These are phyloP conservation scores for Scopulariopsis brevicaulis DNA, from an alignment of 2,329 filamentous ascomycete genomes.

Conservation along the genomic window DNA sequence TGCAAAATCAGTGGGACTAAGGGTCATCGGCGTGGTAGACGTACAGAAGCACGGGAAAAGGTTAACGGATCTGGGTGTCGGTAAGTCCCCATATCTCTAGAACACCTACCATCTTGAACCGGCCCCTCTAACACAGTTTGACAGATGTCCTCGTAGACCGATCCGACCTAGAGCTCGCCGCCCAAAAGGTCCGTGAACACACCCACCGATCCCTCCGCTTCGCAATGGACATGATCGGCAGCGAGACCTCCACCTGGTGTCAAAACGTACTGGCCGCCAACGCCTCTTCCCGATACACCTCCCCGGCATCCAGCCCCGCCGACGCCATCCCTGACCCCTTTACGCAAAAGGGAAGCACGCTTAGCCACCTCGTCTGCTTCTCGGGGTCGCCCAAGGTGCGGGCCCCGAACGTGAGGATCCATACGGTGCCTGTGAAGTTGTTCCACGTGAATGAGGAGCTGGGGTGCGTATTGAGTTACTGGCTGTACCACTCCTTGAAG, in stretches of 20 bases:
- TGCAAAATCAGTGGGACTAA: slow-evolving; percentile 53
- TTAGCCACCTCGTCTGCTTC: slow-evolving; percentile 51
- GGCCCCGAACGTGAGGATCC: slow-evolving; percentile 34
- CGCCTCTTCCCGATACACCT: slow-evolving; percentile 11
- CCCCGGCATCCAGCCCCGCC: not conserved
- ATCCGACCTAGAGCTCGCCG: slow-evolving; percentile 51
- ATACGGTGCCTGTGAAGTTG: slow-evolving; percentile 63
- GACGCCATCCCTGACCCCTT: not conserved
- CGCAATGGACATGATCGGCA: slow-evolving; percentile 56
- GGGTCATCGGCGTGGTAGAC: slow-evolving; percentile 56
- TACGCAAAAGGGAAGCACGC: not conserved
- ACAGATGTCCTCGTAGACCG: slow-evolving; percentile 60
- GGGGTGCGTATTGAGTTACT: slow-evolving; percentile 50
- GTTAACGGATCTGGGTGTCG: slow-evolving; percentile 1
- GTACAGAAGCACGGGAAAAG: slow-evolving; percentile 48
- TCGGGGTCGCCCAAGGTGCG: slow-evolving; percentile 53
- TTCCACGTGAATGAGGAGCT: slow-evolving; percentile 58
- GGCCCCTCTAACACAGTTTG: not conserved
- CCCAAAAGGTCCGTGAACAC: slow-evolving; percentile 50
- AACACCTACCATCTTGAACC: not conserved
- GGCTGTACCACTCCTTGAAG: slow-evolving; percentile 56
- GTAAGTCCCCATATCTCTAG: not conserved
- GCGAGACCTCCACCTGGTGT: slow-evolving; percentile 41
- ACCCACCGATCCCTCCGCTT: slow-evolving; percentile 50
- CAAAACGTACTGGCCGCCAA: slow-evolving; percentile 2